phyloP scores from a whole-genome alignment of 495 filamentous ascomycete species.

The Penicillium longicatenatum region DNA sequence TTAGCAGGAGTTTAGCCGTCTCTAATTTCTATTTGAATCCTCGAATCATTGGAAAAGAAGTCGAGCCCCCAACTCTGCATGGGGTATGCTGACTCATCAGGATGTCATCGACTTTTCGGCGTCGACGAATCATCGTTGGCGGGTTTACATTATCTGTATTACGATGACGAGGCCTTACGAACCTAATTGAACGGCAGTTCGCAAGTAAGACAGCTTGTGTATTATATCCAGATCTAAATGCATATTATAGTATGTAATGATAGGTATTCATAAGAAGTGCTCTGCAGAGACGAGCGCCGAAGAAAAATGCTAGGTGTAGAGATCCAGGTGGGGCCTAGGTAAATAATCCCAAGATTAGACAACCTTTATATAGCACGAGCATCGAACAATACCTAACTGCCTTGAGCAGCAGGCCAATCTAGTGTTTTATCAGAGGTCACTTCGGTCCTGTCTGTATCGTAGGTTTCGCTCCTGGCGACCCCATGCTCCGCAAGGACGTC shows the following conservation, averaged over 20 bases:
- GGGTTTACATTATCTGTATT: background rate
- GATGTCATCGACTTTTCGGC: constrained; percentile 18
- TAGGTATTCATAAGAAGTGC: background rate
- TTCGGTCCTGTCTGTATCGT: constrained; percentile 6
- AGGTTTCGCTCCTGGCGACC: constrained; percentile 11
- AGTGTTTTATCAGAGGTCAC: constrained; percentile 1
- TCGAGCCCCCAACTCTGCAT: background rate
- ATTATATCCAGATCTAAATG: background rate
- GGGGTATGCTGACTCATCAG: constrained; percentile 23
- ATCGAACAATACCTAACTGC: background rate
- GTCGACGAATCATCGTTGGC: constrained; percentile 6
- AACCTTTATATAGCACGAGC: background rate
- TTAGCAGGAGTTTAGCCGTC: constrained; percentile 4
- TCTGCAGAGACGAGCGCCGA: background rate
- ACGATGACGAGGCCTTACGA: background rate
- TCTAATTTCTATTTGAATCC: constrained; percentile 8
- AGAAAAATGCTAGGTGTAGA: background rate
- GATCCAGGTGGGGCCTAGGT: background rate
- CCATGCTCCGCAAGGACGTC: constrained; percentile 34
- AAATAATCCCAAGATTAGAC: background rate
- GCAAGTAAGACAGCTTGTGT: background rate
- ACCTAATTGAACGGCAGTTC: background rate
- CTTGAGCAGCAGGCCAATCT: background rate
- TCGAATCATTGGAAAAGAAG: constrained; percentile 8
- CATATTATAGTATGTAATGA: background rate